These are phyloP conservation scores for Lichina pygmaea DNA, from an alignment of 495 filamentous ascomycete genomes.

Conservation along the genomic window DNA sequence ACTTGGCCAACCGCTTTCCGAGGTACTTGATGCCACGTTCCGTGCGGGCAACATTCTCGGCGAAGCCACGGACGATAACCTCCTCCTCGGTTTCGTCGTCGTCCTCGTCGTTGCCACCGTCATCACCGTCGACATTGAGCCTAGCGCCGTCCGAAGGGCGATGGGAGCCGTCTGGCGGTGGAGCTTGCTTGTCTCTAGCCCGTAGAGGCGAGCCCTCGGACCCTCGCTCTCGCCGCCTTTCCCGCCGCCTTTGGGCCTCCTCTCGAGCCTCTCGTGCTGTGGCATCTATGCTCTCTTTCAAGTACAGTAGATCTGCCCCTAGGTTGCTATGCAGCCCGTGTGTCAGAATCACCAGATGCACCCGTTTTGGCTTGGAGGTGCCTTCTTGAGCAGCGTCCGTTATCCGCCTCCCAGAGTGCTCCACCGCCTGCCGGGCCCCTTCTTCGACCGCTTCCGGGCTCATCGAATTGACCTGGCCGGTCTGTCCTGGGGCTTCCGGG, in stretches of 20 bases:
- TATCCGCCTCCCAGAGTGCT: neutral
- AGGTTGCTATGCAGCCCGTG: slow-evolving; percentile 93
- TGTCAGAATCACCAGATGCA: slow-evolving; percentile 79
- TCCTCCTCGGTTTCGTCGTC: slow-evolving; percentile 51
- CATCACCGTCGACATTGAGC: neutral
- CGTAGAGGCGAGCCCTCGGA: neutral
- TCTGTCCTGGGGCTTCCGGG: neutral
- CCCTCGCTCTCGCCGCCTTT: slow-evolving; percentile 6
- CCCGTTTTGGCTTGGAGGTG: slow-evolving; percentile 29
- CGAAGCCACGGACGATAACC: slow-evolving; percentile 81
- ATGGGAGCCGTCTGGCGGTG: neutral
- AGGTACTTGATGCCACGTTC: slow-evolving; percentile 92
- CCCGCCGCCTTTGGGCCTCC: slow-evolving; percentile 27
- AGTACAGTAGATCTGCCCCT: slow-evolving; percentile 86
- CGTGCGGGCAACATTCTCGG: slow-evolving; percentile 68
- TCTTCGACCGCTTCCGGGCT: slow-evolving; percentile 1
- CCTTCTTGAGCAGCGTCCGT: slow-evolving; percentile 5
- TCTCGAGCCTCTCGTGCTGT: slow-evolving; percentile 40
- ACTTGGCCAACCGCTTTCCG: slow-evolving; percentile 82
- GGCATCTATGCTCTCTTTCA: slow-evolving; percentile 90
- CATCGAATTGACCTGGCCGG: slow-evolving; percentile 1
- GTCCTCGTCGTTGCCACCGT: slow-evolving; percentile 12
- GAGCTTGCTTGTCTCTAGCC: neutral
- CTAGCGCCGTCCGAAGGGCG: slow-evolving; percentile 1
- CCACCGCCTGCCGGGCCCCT: slow-evolving; percentile 6